A percentile compares a stretch with the other conserved stretches of the same genome.
These are phyloP conservation scores for Epichloe sibirici DNA, from an alignment of 2,329 filamentous ascomycete genomes.

Conservation along the genomic window DNA sequence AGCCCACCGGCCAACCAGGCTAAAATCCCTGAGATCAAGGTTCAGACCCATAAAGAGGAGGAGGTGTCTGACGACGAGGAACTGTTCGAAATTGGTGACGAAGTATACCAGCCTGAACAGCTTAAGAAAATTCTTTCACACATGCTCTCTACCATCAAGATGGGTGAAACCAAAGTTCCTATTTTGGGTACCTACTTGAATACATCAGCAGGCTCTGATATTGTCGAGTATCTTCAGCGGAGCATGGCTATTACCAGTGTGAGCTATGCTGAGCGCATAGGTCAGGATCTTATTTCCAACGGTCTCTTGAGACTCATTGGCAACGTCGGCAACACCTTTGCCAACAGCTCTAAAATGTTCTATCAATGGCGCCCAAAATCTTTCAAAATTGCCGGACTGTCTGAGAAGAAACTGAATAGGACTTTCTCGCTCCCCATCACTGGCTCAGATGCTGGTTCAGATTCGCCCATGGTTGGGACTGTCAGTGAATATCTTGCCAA, in stretches of 20 bases:
- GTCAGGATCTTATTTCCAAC: conserved; percentile 77
- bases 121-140: conserved; percentile 82
- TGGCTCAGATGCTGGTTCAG: conserved; percentile 35
- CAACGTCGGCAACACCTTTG: conserved; percentile 89
- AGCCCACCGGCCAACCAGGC: conserved; percentile 49
- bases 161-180: conserved; percentile 86
- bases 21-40: conserved; percentile 72
- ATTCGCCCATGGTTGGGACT: conserved; percentile 70
- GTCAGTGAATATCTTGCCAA: conserved; percentile 82
- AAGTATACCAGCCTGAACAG: conserved; percentile 72
- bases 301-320: conserved; percentile 85
- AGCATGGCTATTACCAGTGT: conserved; percentile 75
- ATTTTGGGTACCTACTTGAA: conserved; percentile 93
- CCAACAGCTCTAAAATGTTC: conserved; percentile 93
- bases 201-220: conserved; percentile 80
- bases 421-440: conserved; percentile 61
- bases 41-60: conserved; percentile 54
- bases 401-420: conserved; percentile 75
- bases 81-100: conserved; percentile 79
- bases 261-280: conserved; percentile 85
- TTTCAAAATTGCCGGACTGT: conserved; percentile 77
- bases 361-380: conserved; percentile 95
- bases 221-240: conserved; percentile 88
- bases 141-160: conserved; percentile 75
- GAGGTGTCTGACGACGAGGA: conserved; percentile 59